Evolutionary conservation across 139 green algal species (phyloP), one percentile per base, ranked within the genome.

Genomic region (Closterium sp.): DNA sequence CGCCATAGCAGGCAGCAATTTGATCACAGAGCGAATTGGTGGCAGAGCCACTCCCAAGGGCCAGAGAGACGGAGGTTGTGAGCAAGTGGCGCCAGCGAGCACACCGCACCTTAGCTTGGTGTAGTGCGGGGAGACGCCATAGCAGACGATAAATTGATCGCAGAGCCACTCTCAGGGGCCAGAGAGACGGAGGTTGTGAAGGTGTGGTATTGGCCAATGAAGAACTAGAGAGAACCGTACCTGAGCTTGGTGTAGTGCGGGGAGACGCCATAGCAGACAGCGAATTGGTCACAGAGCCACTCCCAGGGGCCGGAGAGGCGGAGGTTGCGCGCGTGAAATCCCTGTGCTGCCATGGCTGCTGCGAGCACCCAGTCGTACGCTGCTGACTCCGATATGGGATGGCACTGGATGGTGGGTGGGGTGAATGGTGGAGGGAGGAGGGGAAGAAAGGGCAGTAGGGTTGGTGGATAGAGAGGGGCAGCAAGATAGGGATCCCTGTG

Each of bases 101-200:
- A 55, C 36, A 55, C 36, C 36, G 36, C 38, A 66, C 38, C 38
- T 66, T 1, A 66, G 38, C 38, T 66, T 69, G 8, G 43, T 28
- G 43, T 69, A 69, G 43, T 69, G 43, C 0, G 8, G 43, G 9
- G 43, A 69, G 9, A 25, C 43, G 9, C 43, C 12, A 69, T 28
- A 69, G 43, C 43, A 69, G 43, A 9, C 3, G 3, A 16, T 0
- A 28, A 25, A 25, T 16, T 69, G 43, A 25, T 69, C 9, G 81
- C 93, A 31, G 1, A 94, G 88, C 91, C 91, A 94, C 30, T 69
- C 28, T 88, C 91, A 94, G 33, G 91, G 91, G 21, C 87, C 88
- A 1, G 89, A 23, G 34, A 94, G 87, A 23, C 35, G 38, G 21
- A 94, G 87, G 32, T 93, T 23, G 32, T 4, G 33, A 2, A 19